phyloP scores from a whole-genome alignment of 768 basidiomycete genomes.

The Rhizopogon salebrosus region DNA sequence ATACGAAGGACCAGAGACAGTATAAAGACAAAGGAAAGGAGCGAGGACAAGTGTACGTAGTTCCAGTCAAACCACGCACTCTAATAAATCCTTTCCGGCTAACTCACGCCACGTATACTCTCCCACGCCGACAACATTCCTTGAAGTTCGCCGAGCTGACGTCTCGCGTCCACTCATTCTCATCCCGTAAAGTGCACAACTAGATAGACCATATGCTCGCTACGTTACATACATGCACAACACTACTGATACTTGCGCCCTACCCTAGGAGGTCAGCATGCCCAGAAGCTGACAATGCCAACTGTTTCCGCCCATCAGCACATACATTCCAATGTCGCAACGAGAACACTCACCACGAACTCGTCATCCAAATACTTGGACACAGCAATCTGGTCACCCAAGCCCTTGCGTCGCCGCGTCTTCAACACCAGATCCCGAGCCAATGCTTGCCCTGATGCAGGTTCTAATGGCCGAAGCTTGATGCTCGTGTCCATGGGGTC shows the following conservation, averaged over 20 bases:
- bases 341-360: conserved; percentile 66
- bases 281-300: conserved; percentile 93
- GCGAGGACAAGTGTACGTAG: conserved; percentile 30
- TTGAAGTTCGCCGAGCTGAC: too few species aligned
- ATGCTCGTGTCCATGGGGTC: conserved; percentile 98
- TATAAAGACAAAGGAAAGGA: conserved; percentile 30
- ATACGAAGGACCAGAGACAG: conserved; percentile 63
- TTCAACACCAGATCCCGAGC: conserved; percentile 95
- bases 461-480: conserved; percentile 92
- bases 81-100: conserved; percentile 32
- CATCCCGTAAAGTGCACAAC: background rate
- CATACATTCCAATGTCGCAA: background rate
- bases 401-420: conserved; percentile 91
- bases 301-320: conserved; percentile 37
- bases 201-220: conserved; percentile 2
- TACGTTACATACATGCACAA: conserved; percentile 8
- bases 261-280: conserved; percentile 86
- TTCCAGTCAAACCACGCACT: conserved; percentile 14
- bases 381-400: conserved; percentile 95
- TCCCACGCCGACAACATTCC: conserved; percentile 25
- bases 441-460: conserved; percentile 92
- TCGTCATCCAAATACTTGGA: conserved; percentile 97
- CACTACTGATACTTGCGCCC: conserved; percentile 12
- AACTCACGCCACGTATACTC: conserved; percentile 2
- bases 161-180: conserved; percentile 40